Base-by-base conservation (phyloP, 192 early-diverging fungal genomes). In the Mortierella hygrophila region DNA sequence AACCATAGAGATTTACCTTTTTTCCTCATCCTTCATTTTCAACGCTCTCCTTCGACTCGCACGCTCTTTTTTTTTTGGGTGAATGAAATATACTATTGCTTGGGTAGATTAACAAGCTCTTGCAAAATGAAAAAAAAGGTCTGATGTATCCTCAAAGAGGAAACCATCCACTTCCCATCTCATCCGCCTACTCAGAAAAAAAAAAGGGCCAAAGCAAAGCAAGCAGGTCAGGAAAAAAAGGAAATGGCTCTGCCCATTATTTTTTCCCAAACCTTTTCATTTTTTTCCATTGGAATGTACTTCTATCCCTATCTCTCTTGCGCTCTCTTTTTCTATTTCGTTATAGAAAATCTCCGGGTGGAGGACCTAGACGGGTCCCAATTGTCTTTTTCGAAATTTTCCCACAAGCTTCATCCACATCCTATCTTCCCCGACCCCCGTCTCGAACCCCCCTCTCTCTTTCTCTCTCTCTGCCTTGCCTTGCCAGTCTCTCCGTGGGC, bases 371-470 rank as follows among this genome's bases (percentile, higher is more conserved):
- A 29, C 11, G 60, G 26, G 26, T 65, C 60, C 60, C 60, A 65
- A 65, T 65, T 65, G 60, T 65, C 60, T 65, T 65, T 65, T 65
- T 65, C 29, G 60, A 65, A 65, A 65, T 65, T 65, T 65, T 65
- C 60, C 60, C 60, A 65, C 60, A 65, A 65, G 60, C 60, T 65
- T 10, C 29, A 2, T 29, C 29, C 13, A 2, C 13, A 11, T n/a
- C 55, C 55, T 26, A 23, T 29, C 55, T 6, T n/a, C 35, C 21
- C 60, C 60, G 60, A 7, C 60, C 26, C 26, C 60, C 10, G 60
- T 65, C 60, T 65, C 60, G 60, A 65, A 55, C 54, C 15, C 29
- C 29, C 2, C 29, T 65, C 18, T 52, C 1, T 18, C 49, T 32
- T 9, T 32, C 29, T 26, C 29, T 65, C 3, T 32, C 55, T 60